phyloP scores from a whole-genome alignment of 1,284 basidiomycete genomes.

The Ustilago vetiveriae region DNA sequence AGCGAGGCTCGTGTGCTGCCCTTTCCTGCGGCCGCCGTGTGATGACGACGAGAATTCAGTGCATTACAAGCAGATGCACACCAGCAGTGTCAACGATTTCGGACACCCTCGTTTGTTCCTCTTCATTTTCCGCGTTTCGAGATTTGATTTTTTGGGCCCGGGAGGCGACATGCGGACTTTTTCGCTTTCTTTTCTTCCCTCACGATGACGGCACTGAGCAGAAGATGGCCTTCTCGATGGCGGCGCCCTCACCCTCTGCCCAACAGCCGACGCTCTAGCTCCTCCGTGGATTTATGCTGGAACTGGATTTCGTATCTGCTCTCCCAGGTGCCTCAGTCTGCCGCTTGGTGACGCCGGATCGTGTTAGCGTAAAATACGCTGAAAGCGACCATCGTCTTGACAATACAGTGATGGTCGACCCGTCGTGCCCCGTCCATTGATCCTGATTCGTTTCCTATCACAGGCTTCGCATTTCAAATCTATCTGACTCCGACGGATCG shows the following conservation, averaged over 20 bases:
- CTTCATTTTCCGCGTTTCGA: too few relatives aligned
- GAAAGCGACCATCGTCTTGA: not conserved
- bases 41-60: not conserved
- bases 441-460: too few relatives aligned
- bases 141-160: too few relatives aligned
- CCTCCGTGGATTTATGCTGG: too few relatives aligned
- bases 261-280: not conserved
- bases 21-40: not conserved
- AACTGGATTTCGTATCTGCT: too few relatives aligned
- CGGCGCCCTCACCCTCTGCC: conserved; percentile 16
- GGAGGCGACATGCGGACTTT: too few relatives aligned
- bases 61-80: conserved; percentile 1
- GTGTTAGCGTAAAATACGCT: not conserved
- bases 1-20: conserved; percentile 5
- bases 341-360: not conserved
- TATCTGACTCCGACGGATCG: too few relatives aligned
- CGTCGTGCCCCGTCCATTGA: too few relatives aligned
- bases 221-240: not conserved
- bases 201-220: conserved; percentile 40
- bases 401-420: not conserved
- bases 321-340: conserved; percentile 1
- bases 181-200: conserved; percentile 5
- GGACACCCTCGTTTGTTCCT: conserved; percentile 1
- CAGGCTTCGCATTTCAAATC: too few relatives aligned
- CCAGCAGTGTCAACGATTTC: not conserved